These are phyloP conservation scores for Abrus pulchellus DNA, from an alignment of 306 rosid genomes.

Conservation along the genomic window DNA sequence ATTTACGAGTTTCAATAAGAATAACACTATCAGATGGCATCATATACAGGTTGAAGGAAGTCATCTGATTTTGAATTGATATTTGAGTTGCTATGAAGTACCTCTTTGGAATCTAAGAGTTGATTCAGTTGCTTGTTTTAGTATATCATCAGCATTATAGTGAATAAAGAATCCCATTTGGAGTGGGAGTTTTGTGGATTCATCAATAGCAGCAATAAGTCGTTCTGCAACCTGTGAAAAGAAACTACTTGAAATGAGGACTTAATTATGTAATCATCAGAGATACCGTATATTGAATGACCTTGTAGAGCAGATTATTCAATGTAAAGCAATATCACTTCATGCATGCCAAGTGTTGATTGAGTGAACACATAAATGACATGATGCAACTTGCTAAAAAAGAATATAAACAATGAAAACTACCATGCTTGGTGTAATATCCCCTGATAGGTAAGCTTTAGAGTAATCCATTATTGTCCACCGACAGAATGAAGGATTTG, in stretches of 20 bases:
- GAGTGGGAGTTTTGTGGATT: slow-evolving; percentile 64
- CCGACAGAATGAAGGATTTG: slow-evolving; percentile 52
- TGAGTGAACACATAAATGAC: slow-evolving; percentile 19
- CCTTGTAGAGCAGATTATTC: neutral
- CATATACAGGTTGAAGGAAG: slow-evolving; percentile 3
- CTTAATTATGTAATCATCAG: slow-evolving; percentile 1
- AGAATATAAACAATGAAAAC: slow-evolving; percentile 28
- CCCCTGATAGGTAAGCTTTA: slow-evolving; percentile 71
- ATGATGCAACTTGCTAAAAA: neutral
- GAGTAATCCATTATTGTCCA: slow-evolving; percentile 87
- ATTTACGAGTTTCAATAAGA: slow-evolving; percentile 5
- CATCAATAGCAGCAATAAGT: slow-evolving; percentile 66
- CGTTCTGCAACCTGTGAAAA: slow-evolving; percentile 77
- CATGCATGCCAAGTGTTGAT: slow-evolving; percentile 27
- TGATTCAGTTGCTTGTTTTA: slow-evolving; percentile 79
- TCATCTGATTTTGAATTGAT: slow-evolving; percentile 3
- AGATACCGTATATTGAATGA: slow-evolving; percentile 5
- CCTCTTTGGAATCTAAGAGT: slow-evolving; percentile 74
- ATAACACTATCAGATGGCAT: neutral
- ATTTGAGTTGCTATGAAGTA: slow-evolving; percentile 42
- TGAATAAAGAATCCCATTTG: slow-evolving; percentile 86
- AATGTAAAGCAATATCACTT: slow-evolving; percentile 4
- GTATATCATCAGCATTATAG: slow-evolving; percentile 68
- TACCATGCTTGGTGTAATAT: slow-evolving; percentile 79
- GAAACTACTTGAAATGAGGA: slow-evolving; percentile 5